These are phyloP conservation scores for Lipomyces mesembrius DNA, from an alignment of 805 yeast species.

Conservation along the genomic window DNA sequence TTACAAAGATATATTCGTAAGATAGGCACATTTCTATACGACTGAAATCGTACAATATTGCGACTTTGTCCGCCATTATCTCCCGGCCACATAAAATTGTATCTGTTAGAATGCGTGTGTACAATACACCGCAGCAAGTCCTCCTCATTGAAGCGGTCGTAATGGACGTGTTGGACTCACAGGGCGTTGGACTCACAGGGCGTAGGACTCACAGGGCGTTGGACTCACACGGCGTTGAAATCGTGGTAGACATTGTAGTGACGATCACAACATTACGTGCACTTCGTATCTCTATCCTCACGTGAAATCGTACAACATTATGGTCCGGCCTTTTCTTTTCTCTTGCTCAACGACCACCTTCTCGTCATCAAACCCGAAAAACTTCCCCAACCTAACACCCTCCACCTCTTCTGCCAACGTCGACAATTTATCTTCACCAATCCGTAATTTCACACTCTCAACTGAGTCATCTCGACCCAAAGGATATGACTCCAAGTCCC, in stretches of 20 bases:
- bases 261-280: not conserved
- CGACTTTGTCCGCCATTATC: not conserved
- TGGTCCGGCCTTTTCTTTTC: slow-evolving; percentile 10
- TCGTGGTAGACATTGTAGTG: not conserved
- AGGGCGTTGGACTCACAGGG: no score
- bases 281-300: not conserved
- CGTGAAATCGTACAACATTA: slow-evolving; percentile 29
- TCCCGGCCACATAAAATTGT: no score
- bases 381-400: slow-evolving; percentile 15
- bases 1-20: not conserved
- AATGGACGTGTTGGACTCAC: no score
- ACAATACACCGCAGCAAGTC: not conserved
- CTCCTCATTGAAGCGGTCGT: not conserved
- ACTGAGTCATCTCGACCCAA: not conserved
- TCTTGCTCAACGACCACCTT: slow-evolving; percentile 30
- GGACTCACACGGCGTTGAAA: no score
- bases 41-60: not conserved
- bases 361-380: slow-evolving; percentile 33
- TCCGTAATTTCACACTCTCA: slow-evolving; percentile 19
- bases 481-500: slow-evolving; percentile 24
- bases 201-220: no score
- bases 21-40: not conserved
- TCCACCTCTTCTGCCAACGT: not conserved
- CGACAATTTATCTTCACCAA: slow-evolving; percentile 1
- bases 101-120: not conserved